Evolutionary conservation across 208 protist species (phyloP), one percentile per base, ranked within the genome.

Genomic region (Histomonas meleagridis): DNA sequence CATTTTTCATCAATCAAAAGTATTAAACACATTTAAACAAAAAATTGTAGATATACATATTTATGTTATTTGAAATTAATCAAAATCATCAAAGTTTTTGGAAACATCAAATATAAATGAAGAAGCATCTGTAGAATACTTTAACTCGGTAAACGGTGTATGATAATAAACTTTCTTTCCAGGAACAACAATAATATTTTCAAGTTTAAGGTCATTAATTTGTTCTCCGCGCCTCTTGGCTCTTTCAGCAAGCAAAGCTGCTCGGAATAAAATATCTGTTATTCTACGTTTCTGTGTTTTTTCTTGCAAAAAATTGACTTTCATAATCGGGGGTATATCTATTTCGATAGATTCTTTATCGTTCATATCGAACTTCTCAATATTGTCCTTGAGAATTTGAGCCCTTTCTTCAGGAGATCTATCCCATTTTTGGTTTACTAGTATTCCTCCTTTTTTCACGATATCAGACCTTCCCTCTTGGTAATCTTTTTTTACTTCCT

Each of bases 361-460:
- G 16, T 40, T 38, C n/a, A 86, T 86, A 26, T 86, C 46, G 26
- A 55, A 86, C 26, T 86, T 86, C 16, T 43, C 35, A 18, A 46
- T 23, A 86, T 86, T 86, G 26, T 53, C 7, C 55, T 55, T 43
- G n/a, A 26, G 7, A 32, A 86, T 48, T 57, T 49, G 26, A 55
- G 23, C 38, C 46, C 40, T 38, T 46, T 86, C 76, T 55, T 86
- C 76, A 26, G 0, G 10, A 16, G 40, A 51, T 32, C 76, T 23
- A 86, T 86, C 35, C 76, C 76, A 86, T n/a, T n/a, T 43, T 38
- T 26, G 16, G 46, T 86, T 86, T 23, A 86, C 76, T n/a, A 86
- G 46, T 23, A 86, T 48, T 18, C 76, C 76, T n/a, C n/a, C 76
- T 55, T 86, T 86, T 1, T 86, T 57, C 21, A 55, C 76, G 10